Evolutionary conservation across 2,329 filamentous ascomycete genomes (phyloP).

Genomic region (Penicillium sp.): DNA sequence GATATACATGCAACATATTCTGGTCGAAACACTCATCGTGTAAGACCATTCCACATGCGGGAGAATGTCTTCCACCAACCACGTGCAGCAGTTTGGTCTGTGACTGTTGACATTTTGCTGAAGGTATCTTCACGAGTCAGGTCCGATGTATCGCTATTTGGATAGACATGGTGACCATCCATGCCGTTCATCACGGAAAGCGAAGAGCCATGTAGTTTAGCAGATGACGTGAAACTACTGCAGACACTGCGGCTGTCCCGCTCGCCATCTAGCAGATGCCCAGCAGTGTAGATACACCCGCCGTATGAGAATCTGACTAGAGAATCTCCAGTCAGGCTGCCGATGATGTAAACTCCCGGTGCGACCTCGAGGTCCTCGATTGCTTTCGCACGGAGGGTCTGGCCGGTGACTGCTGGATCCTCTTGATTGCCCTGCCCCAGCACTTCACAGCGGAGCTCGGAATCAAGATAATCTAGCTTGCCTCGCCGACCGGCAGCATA

Average conservation of each 20-base stretch:
- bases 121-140: constrained; percentile 21
- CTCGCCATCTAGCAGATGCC: constrained; percentile 46
- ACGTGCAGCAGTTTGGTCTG: constrained; percentile 9
- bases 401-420: constrained; percentile 48
- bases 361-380: constrained; percentile 55
- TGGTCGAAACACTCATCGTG: constrained; percentile 12
- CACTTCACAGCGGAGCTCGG: constrained; percentile 50
- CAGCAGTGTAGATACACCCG: constrained; percentile 58
- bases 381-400: constrained; percentile 55
- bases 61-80: constrained; percentile 25
- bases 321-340: constrained; percentile 61
- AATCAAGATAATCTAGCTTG: constrained; percentile 53
- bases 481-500: constrained; percentile 60
- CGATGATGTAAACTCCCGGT: constrained; percentile 55
- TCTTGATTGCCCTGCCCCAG: constrained; percentile 30
- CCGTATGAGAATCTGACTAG: constrained; percentile 61
- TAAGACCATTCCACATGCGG: constrained; percentile 22
- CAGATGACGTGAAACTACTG: constrained; percentile 21
- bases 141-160: constrained; percentile 1
- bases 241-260: constrained; percentile 17
- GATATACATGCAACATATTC: constrained; percentile 8
- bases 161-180: constrained; percentile 36
- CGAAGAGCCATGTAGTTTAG: constrained; percentile 23
- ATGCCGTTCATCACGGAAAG: constrained; percentile 41
- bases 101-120: constrained; percentile 17